These are phyloP conservation scores for Phymatotrichopsis omnivora DNA, from an alignment of 2,329 filamentous ascomycete genomes.

Conservation along the genomic window DNA sequence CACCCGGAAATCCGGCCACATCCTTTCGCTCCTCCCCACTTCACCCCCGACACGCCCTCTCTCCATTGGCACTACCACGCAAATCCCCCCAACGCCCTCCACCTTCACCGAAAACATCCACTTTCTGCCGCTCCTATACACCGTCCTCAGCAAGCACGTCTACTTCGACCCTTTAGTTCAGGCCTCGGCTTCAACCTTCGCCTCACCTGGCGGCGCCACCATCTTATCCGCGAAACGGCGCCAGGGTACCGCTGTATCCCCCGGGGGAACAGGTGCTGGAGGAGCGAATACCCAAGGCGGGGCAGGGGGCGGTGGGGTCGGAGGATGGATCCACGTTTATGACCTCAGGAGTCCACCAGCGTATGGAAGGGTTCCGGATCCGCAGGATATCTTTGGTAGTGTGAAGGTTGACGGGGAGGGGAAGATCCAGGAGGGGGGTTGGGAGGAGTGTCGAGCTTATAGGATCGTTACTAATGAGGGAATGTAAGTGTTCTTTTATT, in stretches of 20 bases:
- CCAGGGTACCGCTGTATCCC: conserved; percentile 2
- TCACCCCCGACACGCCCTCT: conserved; percentile 45
- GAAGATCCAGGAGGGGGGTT: conserved; percentile 40
- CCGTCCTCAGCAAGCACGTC: conserved; percentile 48
- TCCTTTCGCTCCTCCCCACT: conserved; percentile 51
- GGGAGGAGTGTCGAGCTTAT: conserved; percentile 46
- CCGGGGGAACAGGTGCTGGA: conserved; percentile 38
- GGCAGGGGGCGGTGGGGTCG: conserved; percentile 48
- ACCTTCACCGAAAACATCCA: conserved; percentile 50
- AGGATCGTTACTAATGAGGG: conserved; percentile 55
- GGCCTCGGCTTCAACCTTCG: conserved; percentile 50
- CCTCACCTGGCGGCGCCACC: conserved; percentile 36
- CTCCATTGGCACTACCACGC: conserved; percentile 50
- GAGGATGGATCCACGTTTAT: conserved; percentile 56
- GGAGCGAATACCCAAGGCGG: conserved; percentile 52
- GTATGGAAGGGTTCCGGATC: conserved; percentile 57
- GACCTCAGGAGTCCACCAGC: conserved; percentile 55
- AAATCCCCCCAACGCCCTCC: conserved; percentile 50
- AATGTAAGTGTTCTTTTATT: conserved; percentile 45
- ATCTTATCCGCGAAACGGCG: conserved; percentile 27
- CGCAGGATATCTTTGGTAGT: conserved; percentile 60
- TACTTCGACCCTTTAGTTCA: conserved; percentile 47
- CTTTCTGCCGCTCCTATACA: conserved; percentile 51
- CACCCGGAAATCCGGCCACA: conserved; percentile 41
- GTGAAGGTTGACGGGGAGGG: conserved; percentile 52